phyloP scores from a whole-genome alignment of 176 grass and related monocot species.

The Bothriochloa decipiens region DNA sequence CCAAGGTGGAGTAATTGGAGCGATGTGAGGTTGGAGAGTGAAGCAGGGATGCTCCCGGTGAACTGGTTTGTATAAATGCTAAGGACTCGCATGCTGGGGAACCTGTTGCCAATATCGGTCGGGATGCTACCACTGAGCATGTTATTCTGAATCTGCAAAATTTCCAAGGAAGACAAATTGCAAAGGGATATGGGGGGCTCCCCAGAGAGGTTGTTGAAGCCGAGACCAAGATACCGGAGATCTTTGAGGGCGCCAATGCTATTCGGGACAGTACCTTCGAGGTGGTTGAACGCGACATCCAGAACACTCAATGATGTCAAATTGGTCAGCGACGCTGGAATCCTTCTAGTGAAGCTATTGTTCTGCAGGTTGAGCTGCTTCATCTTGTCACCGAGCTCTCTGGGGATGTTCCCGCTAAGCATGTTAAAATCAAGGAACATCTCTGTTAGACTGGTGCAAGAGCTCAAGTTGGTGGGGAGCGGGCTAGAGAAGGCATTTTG shows the following conservation, averaged over 20 bases:
- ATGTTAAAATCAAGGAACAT: rapidly evolving
- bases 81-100: too few species aligned
- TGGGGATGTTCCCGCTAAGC: neutral
- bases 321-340: neutral
- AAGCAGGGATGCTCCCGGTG: too few species aligned
- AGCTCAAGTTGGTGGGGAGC: neutral
- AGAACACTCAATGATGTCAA: neutral
- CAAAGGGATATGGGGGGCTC: neutral
- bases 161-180: too few species aligned
- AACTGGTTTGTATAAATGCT: too few species aligned
- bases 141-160: too few species aligned
- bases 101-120: too few species aligned
- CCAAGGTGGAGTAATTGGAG: too few species aligned
- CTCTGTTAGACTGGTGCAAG: neutral
- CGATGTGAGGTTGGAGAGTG: too few species aligned
- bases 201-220: neutral
- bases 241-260: neutral
- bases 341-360: neutral
- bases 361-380: neutral
- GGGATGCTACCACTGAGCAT: too few species aligned
- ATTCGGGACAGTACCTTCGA: neutral
- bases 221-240: rapidly evolving
- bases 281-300: neutral
- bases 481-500: neutral
- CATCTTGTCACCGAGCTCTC: neutral